Percentiles rank a stretch among this genome's conserved stretches.
Evolutionary conservation across 2,329 filamentous ascomycete species (phyloP).

Genomic region (Tolypocladium paradoxum): DNA sequence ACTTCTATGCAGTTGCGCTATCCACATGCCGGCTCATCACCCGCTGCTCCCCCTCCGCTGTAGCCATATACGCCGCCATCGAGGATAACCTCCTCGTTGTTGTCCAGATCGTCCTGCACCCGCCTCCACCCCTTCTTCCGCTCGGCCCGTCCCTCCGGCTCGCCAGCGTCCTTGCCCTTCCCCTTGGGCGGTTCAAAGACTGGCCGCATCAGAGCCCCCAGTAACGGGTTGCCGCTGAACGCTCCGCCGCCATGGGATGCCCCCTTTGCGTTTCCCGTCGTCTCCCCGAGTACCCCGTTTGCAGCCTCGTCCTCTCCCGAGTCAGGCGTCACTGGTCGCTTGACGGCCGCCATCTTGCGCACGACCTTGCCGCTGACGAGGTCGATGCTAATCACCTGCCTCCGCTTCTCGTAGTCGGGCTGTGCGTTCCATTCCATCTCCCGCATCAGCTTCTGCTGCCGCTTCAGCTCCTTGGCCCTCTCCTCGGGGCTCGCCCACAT

Average conservation of each 20-base stretch:
- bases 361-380: conserved; percentile 68
- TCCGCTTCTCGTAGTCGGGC: conserved; percentile 82
- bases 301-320: conserved; percentile 26
- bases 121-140: conserved; percentile 41
- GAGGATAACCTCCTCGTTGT: conserved; percentile 49
- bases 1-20: conserved; percentile 6
- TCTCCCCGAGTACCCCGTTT: conserved; percentile 22
- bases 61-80: conserved; percentile 44
- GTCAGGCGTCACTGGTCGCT: conserved; percentile 45
- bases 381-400: conserved; percentile 76
- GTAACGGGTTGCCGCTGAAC: conserved; percentile 59
- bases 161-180: conserved; percentile 28
- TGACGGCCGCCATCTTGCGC: conserved; percentile 54
- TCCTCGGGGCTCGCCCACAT: conserved; percentile 82
- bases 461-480: conserved; percentile 70
- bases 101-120: conserved; percentile 48
- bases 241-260: conserved; percentile 33
- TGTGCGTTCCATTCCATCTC: conserved; percentile 80
- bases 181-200: conserved; percentile 41
- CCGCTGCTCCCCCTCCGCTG: conserved; percentile 8
- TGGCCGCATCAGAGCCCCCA: conserved; percentile 55
- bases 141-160: conserved; percentile 28
- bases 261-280: conserved; percentile 18
- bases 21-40: conserved; percentile 28
- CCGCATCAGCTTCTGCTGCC: conserved; percentile 71